Conservation (phyloP, 768 basidiomycete species). For the Russula abietina region DNA sequence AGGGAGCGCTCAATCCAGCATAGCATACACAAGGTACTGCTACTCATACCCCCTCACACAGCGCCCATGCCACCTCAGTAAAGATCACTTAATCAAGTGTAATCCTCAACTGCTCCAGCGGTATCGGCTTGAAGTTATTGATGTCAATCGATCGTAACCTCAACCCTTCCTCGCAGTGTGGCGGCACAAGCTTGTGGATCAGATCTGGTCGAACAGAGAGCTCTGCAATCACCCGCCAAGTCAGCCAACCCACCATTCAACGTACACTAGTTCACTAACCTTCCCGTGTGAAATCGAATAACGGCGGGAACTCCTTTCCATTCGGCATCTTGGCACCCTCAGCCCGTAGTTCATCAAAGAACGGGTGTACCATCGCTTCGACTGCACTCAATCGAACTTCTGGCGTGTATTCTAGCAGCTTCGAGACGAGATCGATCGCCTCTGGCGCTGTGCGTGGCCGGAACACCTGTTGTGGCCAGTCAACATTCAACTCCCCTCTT, state of each 20-base stretch:
- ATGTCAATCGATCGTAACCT: constrained; percentile 78
- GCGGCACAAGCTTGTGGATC: constrained; percentile 85
- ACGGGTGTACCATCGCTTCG: constrained; percentile 88
- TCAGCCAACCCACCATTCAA: not conserved
- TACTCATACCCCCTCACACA: not conserved
- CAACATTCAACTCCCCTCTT: constrained; percentile 18
- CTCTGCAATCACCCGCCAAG: constrained; percentile 45
- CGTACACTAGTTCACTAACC: constrained; percentile 47
- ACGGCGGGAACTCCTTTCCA: constrained; percentile 88
- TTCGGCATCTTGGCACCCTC: constrained; percentile 95
- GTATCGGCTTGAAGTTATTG: constrained; percentile 94
- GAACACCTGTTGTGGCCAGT: constrained; percentile 64
- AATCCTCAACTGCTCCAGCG: constrained; percentile 91
- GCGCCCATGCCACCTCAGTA: not conserved
- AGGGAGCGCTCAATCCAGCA: constrained; percentile 3
- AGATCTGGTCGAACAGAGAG: constrained; percentile 94
- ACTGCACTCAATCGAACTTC: constrained; percentile 83
- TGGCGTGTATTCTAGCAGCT: constrained; percentile 97
- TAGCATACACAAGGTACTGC: constrained; percentile 11
- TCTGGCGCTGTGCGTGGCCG: constrained; percentile 93
- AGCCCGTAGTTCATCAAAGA: constrained; percentile 93
- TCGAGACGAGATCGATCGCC: constrained; percentile 92
- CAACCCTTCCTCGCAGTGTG: constrained; percentile 85
- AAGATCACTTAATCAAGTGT: constrained; percentile 60
- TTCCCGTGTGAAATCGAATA: constrained; percentile 96